A percentile compares a stretch with the other conserved stretches of the same genome.
Evolutionary conservation across 148 eudicot species (phyloP).

Genomic region (Gaultheria prostrata): DNA sequence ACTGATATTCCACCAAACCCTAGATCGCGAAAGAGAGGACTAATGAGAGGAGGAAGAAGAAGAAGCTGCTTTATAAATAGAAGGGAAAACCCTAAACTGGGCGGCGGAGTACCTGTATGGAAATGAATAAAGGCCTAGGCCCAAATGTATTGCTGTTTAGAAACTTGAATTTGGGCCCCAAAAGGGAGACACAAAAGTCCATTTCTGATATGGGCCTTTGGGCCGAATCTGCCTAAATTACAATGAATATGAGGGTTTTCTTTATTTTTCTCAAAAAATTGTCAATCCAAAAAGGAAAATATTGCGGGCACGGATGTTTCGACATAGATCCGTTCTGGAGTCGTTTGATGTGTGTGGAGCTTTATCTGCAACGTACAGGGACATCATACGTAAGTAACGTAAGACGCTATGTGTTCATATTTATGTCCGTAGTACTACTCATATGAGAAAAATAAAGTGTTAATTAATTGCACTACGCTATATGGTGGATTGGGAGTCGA

Average conservation of each 20-base stretch:
- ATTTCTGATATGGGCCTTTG: not conserved
- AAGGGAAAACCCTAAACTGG: not conserved
- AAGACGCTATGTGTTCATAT: no score
- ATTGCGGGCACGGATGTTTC: not conserved
- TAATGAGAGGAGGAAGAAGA: not conserved
- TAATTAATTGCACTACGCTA: no score
- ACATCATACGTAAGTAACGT: no score
- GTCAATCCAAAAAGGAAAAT: not conserved
- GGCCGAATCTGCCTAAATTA: not conserved
- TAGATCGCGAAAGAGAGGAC: not conserved
- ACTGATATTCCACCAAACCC: not conserved
- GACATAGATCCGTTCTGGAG: not conserved
- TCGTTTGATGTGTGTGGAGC: not conserved
- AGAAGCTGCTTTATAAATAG: not conserved
- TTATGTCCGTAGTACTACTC: not conserved
- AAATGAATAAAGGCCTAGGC: not conserved
- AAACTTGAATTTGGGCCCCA: not conserved
- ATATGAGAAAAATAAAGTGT: not conserved
- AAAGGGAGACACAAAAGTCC: not conserved
- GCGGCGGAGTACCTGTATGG: not conserved
- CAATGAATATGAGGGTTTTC: no score
- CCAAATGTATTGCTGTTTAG: not conserved
- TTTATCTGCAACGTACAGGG: not conserved
- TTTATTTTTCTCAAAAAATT: not conserved
- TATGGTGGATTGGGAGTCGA: constrained; percentile 27